A percentile compares a stretch with the other conserved stretches of the same genome.
Conservation (phyloP, 2,329 filamentous ascomycete genomes). For the Cladosporium sp. region DNA sequence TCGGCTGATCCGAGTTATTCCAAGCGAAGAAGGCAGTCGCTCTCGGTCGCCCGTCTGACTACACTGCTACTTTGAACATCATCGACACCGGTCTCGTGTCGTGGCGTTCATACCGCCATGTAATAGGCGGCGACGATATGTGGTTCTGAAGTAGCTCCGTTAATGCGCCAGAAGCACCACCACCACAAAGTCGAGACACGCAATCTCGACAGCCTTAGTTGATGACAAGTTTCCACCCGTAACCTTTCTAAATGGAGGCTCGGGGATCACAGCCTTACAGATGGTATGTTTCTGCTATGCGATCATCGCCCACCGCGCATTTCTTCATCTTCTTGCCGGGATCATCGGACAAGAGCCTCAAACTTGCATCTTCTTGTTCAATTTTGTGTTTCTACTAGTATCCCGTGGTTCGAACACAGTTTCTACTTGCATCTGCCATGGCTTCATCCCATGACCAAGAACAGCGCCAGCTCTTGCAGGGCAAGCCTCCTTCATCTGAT, state of each 20-base stretch:
- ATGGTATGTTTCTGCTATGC: neutral
- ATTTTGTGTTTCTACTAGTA: too few species aligned
- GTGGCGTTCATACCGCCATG: neutral
- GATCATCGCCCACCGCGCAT: neutral
- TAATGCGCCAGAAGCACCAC: neutral
- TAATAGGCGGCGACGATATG: neutral
- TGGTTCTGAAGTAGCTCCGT: neutral
- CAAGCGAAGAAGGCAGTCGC: neutral
- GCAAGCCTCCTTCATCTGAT: neutral
- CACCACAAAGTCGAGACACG: neutral
- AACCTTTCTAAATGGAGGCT: too few species aligned
- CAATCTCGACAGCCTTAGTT: neutral
- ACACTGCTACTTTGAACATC: neutral
- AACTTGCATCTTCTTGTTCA: neutral
- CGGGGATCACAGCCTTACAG: neutral
- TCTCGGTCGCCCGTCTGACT: neutral
- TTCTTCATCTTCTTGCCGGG: too few species aligned
- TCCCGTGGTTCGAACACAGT: too few species aligned
- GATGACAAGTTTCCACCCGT: neutral
- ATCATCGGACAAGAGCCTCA: too few species aligned
- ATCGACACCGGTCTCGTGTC: neutral
- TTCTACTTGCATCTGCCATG: neutral
- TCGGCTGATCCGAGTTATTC: neutral
- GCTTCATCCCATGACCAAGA: neutral
- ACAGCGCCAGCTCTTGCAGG: neutral